Percentiles rank a stretch among this genome's conserved stretches.
phyloP scores from a whole-genome alignment of 2,329 filamentous ascomycete species.

The Xylariaceae sp. region DNA sequence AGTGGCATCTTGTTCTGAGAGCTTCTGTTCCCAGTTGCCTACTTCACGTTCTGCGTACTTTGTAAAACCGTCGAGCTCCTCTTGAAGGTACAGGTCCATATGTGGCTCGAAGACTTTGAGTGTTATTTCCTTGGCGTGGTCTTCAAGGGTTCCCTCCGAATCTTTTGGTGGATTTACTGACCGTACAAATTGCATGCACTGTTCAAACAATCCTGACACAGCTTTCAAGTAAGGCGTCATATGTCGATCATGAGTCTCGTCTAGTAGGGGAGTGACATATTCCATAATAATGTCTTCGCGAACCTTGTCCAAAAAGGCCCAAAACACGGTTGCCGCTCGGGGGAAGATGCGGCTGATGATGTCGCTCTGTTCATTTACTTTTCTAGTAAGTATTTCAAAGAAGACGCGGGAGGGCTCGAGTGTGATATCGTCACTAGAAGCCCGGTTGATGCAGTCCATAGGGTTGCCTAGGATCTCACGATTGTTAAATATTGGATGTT shows the following conservation, averaged over 20 bases:
- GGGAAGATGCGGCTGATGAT: constrained; percentile 86
- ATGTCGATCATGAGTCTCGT: constrained; percentile 79
- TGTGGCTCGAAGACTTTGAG: constrained; percentile 84
- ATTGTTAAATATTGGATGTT: constrained; percentile 81
- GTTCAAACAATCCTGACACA: constrained; percentile 84
- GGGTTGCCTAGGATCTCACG: constrained; percentile 72
- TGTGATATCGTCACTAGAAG: constrained; percentile 67
- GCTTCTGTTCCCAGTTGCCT: constrained; percentile 83
- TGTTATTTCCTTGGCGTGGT: constrained; percentile 69
- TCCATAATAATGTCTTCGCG: constrained; percentile 84
- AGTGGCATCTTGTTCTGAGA: constrained; percentile 86
- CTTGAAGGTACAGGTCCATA: constrained; percentile 88
- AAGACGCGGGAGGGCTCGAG: constrained; percentile 81
- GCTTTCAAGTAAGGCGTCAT: constrained; percentile 81
- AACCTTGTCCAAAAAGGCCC: constrained; percentile 79
- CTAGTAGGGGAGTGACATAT: constrained; percentile 82
- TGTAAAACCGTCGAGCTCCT: constrained; percentile 87
- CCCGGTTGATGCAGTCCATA: constrained; percentile 78
- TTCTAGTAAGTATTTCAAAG: constrained; percentile 72
- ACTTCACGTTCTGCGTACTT: constrained; percentile 77
- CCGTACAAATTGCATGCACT: constrained; percentile 76
- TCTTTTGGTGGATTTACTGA: constrained; percentile 69
- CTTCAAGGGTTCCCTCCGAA: constrained; percentile 61
- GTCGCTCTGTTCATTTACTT: constrained; percentile 79
- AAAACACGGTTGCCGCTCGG: constrained; percentile 68